Evolutionary conservation across 306 rosid genomes (phyloP), one percentile per base, ranked within the genome.

Genomic region (Castanea mollissima): DNA sequence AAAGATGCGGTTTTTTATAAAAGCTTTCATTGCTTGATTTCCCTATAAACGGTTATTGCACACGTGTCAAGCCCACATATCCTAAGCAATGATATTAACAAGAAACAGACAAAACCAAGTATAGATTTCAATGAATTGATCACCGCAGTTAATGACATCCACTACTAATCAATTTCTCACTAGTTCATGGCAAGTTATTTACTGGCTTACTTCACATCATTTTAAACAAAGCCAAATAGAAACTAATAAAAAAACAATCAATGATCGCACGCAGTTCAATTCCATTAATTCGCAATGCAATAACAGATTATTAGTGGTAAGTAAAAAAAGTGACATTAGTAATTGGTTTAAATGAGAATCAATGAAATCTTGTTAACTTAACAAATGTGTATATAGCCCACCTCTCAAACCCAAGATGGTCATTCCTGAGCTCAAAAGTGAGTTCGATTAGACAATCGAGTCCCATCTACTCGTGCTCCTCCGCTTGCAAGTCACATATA

Each of bases 251-350:
- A 20, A 60, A 44, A 15, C 6, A 34, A 18, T 19, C 38, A 4
- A 67, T 52, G 46, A 38, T 0, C 20, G 18, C 41, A 52, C 12
- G 5, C 2, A 19, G 14, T 63, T 34, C 58, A 78, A 75, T 75
- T 67, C 62, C 56, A 52, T 18, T 74, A 80, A 69, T 65, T 69
- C 49, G 67, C 9, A 77, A 71, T 29, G 34, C 41, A 35, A 74
- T 5, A 52, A 52, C 18, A 76, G 55, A 31, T 31, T 31, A 31
- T 31, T 31, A 31, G 32, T 31, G 32, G 4, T 31, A 31, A 31
- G 32, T 3, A 31, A 31, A 31, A 31, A 31, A 31, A 31, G 4
- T 31, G 32, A 31, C 32, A 4, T 31, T 31, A 31, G 32, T 31
- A 31, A 31, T 31, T 31, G 32, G 3, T 31, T 31, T 31, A 31